Percentiles rank a stretch among this genome's conserved stretches.
Conservation (phyloP, 441 rosid species). For the Jatropha multifida region DNA sequence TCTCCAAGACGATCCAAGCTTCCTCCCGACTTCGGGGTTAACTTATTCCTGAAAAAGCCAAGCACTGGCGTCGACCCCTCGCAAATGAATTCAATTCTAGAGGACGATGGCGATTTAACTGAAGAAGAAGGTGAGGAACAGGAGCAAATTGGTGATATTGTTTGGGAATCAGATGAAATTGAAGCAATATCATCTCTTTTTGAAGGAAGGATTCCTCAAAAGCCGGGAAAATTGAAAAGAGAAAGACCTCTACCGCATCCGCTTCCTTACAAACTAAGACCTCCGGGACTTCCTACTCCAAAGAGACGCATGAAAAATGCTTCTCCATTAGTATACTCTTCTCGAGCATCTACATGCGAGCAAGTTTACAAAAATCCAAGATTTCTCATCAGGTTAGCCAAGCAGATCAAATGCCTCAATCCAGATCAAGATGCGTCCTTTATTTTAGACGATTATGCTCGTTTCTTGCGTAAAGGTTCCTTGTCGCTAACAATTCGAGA, state of each 20-base stretch:
- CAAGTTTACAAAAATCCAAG: slow-evolving; percentile 54
- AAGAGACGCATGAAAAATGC: slow-evolving; percentile 39
- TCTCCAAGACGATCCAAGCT: slow-evolving; percentile 65
- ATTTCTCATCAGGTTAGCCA: slow-evolving; percentile 69
- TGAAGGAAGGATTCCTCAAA: slow-evolving; percentile 74
- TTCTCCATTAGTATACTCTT: slow-evolving; percentile 23
- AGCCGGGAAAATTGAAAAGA: slow-evolving; percentile 50
- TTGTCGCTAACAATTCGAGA: slow-evolving; percentile 65
- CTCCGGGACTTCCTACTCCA: slow-evolving; percentile 58
- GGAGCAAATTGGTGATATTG: slow-evolving; percentile 23
- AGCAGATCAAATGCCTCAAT: slow-evolving; percentile 50
- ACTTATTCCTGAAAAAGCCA: slow-evolving; percentile 69
- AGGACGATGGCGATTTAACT: slow-evolving; percentile 13
- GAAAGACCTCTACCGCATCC: slow-evolving; percentile 82
- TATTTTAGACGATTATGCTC: slow-evolving; percentile 50
- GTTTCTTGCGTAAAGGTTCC: slow-evolving; percentile 75
- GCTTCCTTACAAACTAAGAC: slow-evolving; percentile 74
- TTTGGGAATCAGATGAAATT: slow-evolving; percentile 69
- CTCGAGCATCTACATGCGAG: slow-evolving; percentile 41
- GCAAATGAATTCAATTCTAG: slow-evolving; percentile 22
- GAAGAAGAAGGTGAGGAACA: slow-evolving; percentile 19
- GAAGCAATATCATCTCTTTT: slow-evolving; percentile 86
- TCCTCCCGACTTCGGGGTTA: slow-evolving; percentile 85
- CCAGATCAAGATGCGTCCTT: slow-evolving; percentile 51
- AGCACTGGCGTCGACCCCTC: slow-evolving; percentile 21